Conservation (phyloP, 495 filamentous ascomycete species). For the Penicillium verhagenii region DNA sequence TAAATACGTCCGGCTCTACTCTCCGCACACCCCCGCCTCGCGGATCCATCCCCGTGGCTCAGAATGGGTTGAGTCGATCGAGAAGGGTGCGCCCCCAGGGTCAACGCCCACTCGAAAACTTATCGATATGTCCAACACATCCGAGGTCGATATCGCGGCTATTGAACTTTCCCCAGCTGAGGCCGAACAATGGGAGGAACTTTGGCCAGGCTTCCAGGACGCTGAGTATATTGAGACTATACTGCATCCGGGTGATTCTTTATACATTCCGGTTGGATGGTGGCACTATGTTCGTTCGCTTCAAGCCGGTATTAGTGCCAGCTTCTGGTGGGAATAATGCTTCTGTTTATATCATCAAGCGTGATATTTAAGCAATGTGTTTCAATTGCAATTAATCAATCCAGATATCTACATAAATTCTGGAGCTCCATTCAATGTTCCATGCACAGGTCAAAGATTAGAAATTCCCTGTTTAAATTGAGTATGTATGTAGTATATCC, state of each 20-base stretch:
- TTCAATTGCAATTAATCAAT: too few relatives aligned
- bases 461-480: too few relatives aligned
- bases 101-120: slow-evolving; percentile 22
- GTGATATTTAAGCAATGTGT: too few relatives aligned
- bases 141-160: slow-evolving; percentile 64
- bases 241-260: slow-evolving; percentile 73
- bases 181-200: slow-evolving; percentile 48
- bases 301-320: slow-evolving; percentile 88
- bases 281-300: slow-evolving; percentile 96
- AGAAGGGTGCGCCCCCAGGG: slow-evolving; percentile 8
- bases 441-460: too few relatives aligned
- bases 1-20: slow-evolving; percentile 89
- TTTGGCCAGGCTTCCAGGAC: slow-evolving; percentile 55
- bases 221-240: slow-evolving; percentile 77
- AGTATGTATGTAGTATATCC: too few relatives aligned
- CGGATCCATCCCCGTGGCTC: slow-evolving; percentile 64
- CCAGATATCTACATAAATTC: not conserved
- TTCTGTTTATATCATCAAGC: too few relatives aligned
- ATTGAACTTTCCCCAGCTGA: slow-evolving; percentile 47
- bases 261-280: slow-evolving; percentile 95
- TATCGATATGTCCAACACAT: slow-evolving; percentile 94
- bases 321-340: slow-evolving; percentile 78
- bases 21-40: slow-evolving; percentile 56
- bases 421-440: too few relatives aligned
- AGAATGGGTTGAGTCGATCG: slow-evolving; percentile 53